A percentile compares a stretch with the other conserved stretches of the same genome.
Evolutionary conservation across 441 rosid species (phyloP).

Genomic region (Pelargonium fulgidum): DNA sequence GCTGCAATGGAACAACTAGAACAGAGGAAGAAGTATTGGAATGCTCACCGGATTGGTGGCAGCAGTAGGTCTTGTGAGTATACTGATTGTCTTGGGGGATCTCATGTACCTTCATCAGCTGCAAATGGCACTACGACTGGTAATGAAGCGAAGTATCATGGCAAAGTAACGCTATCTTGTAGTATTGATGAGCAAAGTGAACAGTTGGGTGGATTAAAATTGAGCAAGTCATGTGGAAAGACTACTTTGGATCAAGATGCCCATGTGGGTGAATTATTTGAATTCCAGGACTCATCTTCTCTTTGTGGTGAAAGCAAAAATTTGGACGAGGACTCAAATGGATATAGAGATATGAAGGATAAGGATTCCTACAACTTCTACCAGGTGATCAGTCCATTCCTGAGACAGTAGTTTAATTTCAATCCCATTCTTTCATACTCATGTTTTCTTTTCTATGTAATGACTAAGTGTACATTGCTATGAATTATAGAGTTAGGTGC

Average conservation of each 20-base stretch:
- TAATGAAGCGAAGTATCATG: slow-evolving; percentile 21
- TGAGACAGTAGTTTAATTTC: slow-evolving; percentile 11
- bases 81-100: slow-evolving; percentile 24
- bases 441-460: not conserved
- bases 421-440: not conserved
- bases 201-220: slow-evolving; percentile 21
- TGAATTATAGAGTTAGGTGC: no score
- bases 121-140: slow-evolving; percentile 31
- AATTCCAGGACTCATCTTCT: slow-evolving; percentile 37
- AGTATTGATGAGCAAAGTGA: slow-evolving; percentile 31
- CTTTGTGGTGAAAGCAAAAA: slow-evolving; percentile 38
- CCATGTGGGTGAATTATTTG: slow-evolving; percentile 30
- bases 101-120: slow-evolving; percentile 17
- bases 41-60: slow-evolving; percentile 39
- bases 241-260: slow-evolving; percentile 33
- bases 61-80: slow-evolving; percentile 24
- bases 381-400: slow-evolving; percentile 50
- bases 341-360: slow-evolving; percentile 40
- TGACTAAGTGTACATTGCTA: not conserved
- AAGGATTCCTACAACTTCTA: slow-evolving; percentile 64
- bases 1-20: slow-evolving; percentile 76
- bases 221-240: slow-evolving; percentile 29
- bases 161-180: slow-evolving; percentile 19
- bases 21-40: slow-evolving; percentile 77
- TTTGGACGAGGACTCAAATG: slow-evolving; percentile 28